phyloP scores from a whole-genome alignment of 768 basidiomycete genomes.

The Lactarius hengduanensis region DNA sequence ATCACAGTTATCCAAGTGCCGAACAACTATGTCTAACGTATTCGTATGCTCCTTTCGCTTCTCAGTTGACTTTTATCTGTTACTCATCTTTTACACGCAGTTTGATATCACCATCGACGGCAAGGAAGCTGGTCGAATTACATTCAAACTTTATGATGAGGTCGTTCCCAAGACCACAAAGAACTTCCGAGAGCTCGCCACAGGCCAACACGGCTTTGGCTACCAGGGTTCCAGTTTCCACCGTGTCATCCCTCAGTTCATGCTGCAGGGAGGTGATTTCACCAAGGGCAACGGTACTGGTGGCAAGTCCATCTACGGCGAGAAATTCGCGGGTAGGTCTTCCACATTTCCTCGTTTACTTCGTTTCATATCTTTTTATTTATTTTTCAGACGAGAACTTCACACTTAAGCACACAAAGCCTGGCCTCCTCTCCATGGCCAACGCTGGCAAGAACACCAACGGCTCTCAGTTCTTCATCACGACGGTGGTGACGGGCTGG shows the following conservation, averaged over 20 bases:
- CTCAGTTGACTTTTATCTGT: neutral
- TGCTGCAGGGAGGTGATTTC: constrained; percentile 93
- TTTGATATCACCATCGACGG: constrained; percentile 61
- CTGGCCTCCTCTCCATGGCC: constrained; percentile 72
- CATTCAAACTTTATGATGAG: constrained; percentile 84
- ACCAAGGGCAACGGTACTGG: constrained; percentile 63
- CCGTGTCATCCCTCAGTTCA: constrained; percentile 80
- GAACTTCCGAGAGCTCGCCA: constrained; percentile 91
- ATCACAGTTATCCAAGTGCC: constrained; percentile 21
- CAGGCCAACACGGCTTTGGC: constrained; percentile 69
- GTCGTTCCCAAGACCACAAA: constrained; percentile 68
- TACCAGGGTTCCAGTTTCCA: constrained; percentile 76
- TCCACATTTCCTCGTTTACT: constrained; percentile 2
- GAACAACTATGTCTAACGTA: constrained; percentile 40
- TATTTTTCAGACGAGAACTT: constrained; percentile 77
- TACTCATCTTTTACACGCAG: constrained; percentile 37
- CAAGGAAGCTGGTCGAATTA: constrained; percentile 52
- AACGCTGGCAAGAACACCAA: constrained; percentile 84
- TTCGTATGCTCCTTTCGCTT: constrained; percentile 36
- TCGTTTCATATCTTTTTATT: neutral
- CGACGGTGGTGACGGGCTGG: constrained; percentile 74
- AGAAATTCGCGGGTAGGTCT: constrained; percentile 57
- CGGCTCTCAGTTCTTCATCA: constrained; percentile 88
- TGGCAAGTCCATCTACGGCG: constrained; percentile 77
- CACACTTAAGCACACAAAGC: constrained; percentile 66